phyloP scores from a whole-genome alignment of 805 yeast genomes.

The Cyberlindnera xylosilytica region DNA sequence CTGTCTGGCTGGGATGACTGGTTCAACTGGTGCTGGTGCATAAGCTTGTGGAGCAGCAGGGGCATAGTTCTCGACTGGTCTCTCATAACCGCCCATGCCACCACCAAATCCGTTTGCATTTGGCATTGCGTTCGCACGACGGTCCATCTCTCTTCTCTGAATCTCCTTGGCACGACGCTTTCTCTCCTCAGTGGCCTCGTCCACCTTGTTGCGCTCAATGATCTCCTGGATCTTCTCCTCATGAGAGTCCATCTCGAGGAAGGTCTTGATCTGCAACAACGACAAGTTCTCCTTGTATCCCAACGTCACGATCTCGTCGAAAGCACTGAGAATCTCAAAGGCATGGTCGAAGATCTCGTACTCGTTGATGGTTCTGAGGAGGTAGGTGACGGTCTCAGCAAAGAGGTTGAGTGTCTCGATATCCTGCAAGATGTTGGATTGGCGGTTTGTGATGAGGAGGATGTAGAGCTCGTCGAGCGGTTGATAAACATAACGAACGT shows the following conservation, averaged over 20 bases:
- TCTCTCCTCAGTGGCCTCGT: slow-evolving; percentile 96
- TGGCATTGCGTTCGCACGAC: slow-evolving; percentile 29
- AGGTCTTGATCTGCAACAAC: slow-evolving; percentile 77
- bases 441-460: slow-evolving; percentile 85
- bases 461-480: slow-evolving; percentile 93
- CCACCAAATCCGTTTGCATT: slow-evolving; percentile 11
- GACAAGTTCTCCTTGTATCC: slow-evolving; percentile 90
- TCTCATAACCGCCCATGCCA: slow-evolving; percentile 3
- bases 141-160: slow-evolving; percentile 73
- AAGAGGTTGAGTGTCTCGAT: slow-evolving; percentile 87
- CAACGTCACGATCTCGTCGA: slow-evolving; percentile 87
- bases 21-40: slow-evolving; percentile 26
- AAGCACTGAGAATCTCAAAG: slow-evolving; percentile 85
- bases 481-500: slow-evolving; percentile 90
- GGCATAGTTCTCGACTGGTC: slow-evolving; percentile 15
- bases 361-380: slow-evolving; percentile 73
- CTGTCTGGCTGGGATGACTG: slow-evolving; percentile 16
- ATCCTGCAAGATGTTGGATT: slow-evolving; percentile 90
- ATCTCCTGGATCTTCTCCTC: slow-evolving; percentile 98
- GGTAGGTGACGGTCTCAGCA: slow-evolving; percentile 73
- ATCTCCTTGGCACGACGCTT: slow-evolving; percentile 91
- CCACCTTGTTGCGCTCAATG: slow-evolving; percentile 93
- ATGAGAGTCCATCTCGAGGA: slow-evolving; percentile 95
- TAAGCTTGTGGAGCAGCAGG: slow-evolving; percentile 12
- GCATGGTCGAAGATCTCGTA: slow-evolving; percentile 79